Evolutionary conservation across 2,329 filamentous ascomycete genomes (phyloP).

Genomic region (Akanthomyces uredinophilus): DNA sequence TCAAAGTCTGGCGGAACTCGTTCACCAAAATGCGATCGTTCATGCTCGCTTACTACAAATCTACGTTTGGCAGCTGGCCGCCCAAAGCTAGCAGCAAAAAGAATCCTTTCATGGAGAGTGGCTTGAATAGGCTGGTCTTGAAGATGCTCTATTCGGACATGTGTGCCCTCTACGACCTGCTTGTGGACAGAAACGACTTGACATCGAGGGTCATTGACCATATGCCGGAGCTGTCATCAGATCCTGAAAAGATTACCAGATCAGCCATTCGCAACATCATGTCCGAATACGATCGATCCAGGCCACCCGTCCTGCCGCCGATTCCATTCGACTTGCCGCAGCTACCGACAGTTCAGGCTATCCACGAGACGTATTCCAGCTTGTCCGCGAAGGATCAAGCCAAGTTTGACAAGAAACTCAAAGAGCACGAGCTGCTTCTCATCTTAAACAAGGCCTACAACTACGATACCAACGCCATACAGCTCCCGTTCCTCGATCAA

Average conservation of each 20-base stretch:
- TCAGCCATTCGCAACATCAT: slow-evolving; percentile 74
- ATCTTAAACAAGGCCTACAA: slow-evolving; percentile 81
- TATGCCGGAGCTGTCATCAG: slow-evolving; percentile 49
- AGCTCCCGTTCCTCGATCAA: slow-evolving; percentile 59
- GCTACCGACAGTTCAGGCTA: slow-evolving; percentile 62
- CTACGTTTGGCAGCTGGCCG: slow-evolving; percentile 67
- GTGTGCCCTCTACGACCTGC: slow-evolving; percentile 78
- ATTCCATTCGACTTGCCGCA: slow-evolving; percentile 85
- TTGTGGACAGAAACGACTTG: slow-evolving; percentile 73
- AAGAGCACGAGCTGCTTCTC: slow-evolving; percentile 70
- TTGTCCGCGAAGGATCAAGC: slow-evolving; percentile 68
- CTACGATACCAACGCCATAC: slow-evolving; percentile 56
- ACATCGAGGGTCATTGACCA: slow-evolving; percentile 76
- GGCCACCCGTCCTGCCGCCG: slow-evolving; percentile 82
- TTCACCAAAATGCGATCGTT: slow-evolving; percentile 73
- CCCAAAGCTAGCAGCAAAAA: slow-evolving; percentile 90
- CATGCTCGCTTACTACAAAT: slow-evolving; percentile 61
- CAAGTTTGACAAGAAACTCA: slow-evolving; percentile 67
- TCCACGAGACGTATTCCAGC: slow-evolving; percentile 59
- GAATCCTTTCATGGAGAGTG: slow-evolving; percentile 80
- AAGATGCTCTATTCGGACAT: slow-evolving; percentile 81
- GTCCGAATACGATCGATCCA: slow-evolving; percentile 82
- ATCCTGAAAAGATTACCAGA: slow-evolving; percentile 55
- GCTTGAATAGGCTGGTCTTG: slow-evolving; percentile 78
- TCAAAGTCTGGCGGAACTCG: slow-evolving; percentile 74